Conservation (phyloP, 116 monocot genomes). For the Papilionanthe hybrid region DNA sequence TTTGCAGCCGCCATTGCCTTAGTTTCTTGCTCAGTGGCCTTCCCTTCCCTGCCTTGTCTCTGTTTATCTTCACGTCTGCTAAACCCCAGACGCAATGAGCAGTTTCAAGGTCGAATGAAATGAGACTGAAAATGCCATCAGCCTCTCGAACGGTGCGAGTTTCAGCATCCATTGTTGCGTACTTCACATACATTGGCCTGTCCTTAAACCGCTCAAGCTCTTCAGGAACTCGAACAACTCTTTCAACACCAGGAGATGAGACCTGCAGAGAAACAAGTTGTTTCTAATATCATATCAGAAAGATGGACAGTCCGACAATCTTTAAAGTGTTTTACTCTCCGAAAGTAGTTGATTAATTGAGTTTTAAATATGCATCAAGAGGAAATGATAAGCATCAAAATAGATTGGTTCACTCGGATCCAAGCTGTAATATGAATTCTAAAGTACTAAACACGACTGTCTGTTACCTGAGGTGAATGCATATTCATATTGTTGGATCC, state of each 20-base stretch:
- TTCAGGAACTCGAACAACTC: conserved; percentile 63
- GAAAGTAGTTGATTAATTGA: no score
- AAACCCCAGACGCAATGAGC: conserved; percentile 69
- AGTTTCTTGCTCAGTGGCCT: conserved; percentile 86
- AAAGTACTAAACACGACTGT: no score
- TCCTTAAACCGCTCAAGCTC: conserved; percentile 92
- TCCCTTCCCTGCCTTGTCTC: conserved; percentile 71
- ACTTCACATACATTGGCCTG: conserved; percentile 70
- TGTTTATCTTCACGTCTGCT: conserved; percentile 79
- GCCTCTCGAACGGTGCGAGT: conserved; percentile 31
- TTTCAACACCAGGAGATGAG: conserved; percentile 86
- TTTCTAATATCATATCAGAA: no score
- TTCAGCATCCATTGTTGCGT: conserved; percentile 16
- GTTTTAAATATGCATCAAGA: no score
- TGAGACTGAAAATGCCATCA: conserved; percentile 68
- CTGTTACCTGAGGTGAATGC: no score
- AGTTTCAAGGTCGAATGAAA: conserved; percentile 56
- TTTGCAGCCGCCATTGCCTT: conserved; percentile 73
- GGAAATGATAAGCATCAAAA: no score
- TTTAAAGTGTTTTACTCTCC: no score
- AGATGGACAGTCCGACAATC: no score
- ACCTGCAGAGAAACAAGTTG: conserved; percentile 36
- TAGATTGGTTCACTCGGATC: no score
- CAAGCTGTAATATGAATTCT: no score
- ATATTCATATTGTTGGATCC: no score